Conservation (phyloP, 768 basidiomycete species). For the Artomyces pyxidatus region DNA sequence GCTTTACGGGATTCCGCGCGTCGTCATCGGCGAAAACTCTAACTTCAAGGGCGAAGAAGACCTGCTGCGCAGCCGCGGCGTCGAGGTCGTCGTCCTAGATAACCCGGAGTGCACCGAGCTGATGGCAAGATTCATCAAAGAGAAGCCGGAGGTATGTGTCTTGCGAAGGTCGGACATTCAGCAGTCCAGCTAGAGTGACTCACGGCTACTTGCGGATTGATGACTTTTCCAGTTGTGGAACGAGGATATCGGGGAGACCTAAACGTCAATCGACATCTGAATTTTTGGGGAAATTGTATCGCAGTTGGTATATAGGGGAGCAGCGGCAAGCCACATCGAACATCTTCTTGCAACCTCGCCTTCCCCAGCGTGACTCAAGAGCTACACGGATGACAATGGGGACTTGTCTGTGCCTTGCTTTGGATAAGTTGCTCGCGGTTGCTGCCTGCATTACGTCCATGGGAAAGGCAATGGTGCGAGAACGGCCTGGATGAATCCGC, state of each 20-base stretch:
- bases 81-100: conserved; percentile 35
- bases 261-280: background rate
- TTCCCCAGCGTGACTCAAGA: too few relatives aligned
- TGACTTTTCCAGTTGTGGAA: conserved; percentile 38
- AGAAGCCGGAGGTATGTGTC: conserved; percentile 42
- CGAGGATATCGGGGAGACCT: conserved; percentile 51
- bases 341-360: too few relatives aligned
- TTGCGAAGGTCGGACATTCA: background rate
- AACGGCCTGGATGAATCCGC: too few relatives aligned
- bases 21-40: conserved; percentile 57
- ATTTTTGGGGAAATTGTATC: background rate
- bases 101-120: conserved; percentile 43
- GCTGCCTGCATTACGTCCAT: too few relatives aligned
- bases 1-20: conserved; percentile 56
- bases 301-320: too few relatives aligned
- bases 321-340: too few relatives aligned
- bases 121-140: conserved; percentile 48
- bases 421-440: too few relatives aligned
- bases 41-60: conserved; percentile 49
- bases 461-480: too few relatives aligned
- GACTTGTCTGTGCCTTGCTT: too few relatives aligned
- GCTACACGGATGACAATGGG: too few relatives aligned
- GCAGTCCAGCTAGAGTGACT: too few relatives aligned
- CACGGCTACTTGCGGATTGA: background rate
- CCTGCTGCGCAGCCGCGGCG: conserved; percentile 41